Evolutionary conservation across 1,284 basidiomycete genomes (phyloP).

Genomic region (Rhodotorula glutinis): DNA sequence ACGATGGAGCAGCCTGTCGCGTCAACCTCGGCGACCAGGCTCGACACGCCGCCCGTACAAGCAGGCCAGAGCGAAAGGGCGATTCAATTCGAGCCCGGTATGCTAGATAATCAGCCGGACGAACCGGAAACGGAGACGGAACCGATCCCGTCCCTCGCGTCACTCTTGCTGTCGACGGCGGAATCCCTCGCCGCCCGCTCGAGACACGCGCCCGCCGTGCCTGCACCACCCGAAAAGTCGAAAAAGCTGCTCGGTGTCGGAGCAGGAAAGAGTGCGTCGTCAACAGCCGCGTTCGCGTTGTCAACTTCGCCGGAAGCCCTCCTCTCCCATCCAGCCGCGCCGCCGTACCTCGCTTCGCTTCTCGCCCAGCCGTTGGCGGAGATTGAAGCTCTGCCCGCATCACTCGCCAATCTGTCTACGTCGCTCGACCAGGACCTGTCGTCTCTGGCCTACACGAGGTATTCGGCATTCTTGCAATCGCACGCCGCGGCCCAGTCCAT

Average conservation of each 20-base stretch:
- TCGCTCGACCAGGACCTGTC: conserved; percentile 39
- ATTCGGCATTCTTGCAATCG: conserved; percentile 38
- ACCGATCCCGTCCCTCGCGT: conserved; percentile 29
- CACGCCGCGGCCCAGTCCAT: conserved; percentile 32
- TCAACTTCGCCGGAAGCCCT: conserved; percentile 8
- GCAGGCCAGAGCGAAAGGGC: background rate
- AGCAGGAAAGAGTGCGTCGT: background rate
- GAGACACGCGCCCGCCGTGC: background rate
- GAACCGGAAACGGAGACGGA: background rate
- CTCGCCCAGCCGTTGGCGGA: conserved; percentile 31
- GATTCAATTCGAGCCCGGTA: background rate
- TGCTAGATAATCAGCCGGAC: background rate
- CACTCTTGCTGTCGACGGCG: conserved; percentile 33
- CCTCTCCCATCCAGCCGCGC: conserved; percentile 13
- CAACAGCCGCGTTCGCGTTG: background rate
- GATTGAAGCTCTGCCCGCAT: conserved; percentile 23
- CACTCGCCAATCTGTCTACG: conserved; percentile 24
- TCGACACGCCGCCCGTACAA: conserved; percentile 3
- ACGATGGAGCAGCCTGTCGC: background rate
- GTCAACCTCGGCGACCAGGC: conserved; percentile 10
- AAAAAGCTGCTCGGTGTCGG: background rate
- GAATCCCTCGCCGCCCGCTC: conserved; percentile 23
- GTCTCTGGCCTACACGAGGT: conserved; percentile 40
- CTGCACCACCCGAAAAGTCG: background rate
- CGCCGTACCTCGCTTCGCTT: conserved; percentile 34